phyloP scores from a whole-genome alignment of 1,284 basidiomycete species.

The Naganishia albida region DNA sequence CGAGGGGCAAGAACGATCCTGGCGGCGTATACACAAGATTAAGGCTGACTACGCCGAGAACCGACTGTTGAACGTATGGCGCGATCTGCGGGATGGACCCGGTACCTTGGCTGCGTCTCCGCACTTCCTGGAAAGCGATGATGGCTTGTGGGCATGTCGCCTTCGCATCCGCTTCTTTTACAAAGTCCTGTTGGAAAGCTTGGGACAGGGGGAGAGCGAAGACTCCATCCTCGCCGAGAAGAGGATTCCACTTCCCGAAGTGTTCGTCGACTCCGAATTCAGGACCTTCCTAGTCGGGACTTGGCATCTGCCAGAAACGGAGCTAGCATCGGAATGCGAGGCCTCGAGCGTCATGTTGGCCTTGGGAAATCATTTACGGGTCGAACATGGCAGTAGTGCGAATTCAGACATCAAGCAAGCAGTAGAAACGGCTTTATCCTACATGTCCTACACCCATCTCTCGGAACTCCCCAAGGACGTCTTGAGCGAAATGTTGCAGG shows the following conservation, averaged over 20 bases:
- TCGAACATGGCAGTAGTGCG: background rate
- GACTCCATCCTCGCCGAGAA: background rate
- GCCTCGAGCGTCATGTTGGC: conserved; percentile 5
- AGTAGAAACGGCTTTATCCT: conserved; percentile 12
- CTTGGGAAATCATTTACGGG: background rate
- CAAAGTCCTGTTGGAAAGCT: background rate
- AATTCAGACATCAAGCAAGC: conserved; percentile 8
- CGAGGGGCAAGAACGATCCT: conserved; percentile 5
- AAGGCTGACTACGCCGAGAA: conserved; percentile 12
- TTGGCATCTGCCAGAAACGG: background rate
- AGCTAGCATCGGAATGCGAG: background rate
- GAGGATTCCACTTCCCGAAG: background rate
- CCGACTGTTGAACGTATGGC: conserved; percentile 11
- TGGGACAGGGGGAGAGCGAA: background rate
- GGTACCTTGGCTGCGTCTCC: background rate
- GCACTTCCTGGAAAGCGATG: conserved; percentile 13
- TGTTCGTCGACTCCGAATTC: conserved; percentile 6
- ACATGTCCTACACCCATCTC: conserved; percentile 6
- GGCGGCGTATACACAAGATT: conserved; percentile 13
- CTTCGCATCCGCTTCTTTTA: conserved; percentile 15
- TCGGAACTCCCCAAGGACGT: conserved; percentile 6
- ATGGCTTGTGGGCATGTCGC: conserved; percentile 14
- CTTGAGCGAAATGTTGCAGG: background rate
- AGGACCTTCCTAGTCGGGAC: background rate
- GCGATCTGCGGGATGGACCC: background rate